phyloP scores from a whole-genome alignment of 805 yeast species.

The Saccharomycopsis sp. region DNA sequence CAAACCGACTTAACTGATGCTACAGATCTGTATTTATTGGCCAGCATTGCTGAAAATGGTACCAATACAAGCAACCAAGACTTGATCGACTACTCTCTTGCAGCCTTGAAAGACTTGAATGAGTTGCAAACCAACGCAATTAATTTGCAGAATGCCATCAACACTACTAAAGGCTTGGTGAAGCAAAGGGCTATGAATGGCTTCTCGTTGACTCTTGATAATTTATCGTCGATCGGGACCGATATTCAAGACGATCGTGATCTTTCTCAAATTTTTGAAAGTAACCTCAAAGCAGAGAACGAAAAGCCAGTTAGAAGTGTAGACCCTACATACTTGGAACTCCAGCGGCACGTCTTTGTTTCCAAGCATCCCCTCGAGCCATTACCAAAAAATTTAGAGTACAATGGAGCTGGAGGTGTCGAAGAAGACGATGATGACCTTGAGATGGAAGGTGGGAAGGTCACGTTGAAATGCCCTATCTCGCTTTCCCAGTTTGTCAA shows the following conservation, averaged over 20 bases:
- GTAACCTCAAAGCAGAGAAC: background rate
- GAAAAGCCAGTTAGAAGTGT: background rate
- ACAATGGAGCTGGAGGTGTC: constrained; percentile 17
- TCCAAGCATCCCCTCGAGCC: constrained; percentile 55
- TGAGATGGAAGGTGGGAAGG: constrained; percentile 60
- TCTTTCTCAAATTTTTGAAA: background rate
- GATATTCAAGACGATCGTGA: background rate
- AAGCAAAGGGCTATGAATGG: background rate
- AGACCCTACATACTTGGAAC: background rate
- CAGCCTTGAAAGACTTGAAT: background rate
- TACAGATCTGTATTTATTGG: constrained; percentile 9
- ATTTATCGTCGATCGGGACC: background rate
- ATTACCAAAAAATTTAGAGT: constrained; percentile 37
- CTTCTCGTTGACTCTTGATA: background rate
- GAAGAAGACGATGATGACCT: constrained; percentile 50
- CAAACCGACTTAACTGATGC: constrained; percentile 7
- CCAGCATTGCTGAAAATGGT: background rate
- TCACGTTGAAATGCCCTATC: constrained; percentile 65
- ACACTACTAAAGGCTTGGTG: background rate
- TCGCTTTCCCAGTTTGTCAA: constrained; percentile 43
- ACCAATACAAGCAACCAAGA: background rate
- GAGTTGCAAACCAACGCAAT: background rate
- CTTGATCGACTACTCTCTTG: background rate
- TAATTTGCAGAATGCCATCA: background rate
- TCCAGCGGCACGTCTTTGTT: constrained; percentile 33